phyloP scores from a whole-genome alignment of 2,329 filamentous ascomycete genomes.

The Nemania serpens region DNA sequence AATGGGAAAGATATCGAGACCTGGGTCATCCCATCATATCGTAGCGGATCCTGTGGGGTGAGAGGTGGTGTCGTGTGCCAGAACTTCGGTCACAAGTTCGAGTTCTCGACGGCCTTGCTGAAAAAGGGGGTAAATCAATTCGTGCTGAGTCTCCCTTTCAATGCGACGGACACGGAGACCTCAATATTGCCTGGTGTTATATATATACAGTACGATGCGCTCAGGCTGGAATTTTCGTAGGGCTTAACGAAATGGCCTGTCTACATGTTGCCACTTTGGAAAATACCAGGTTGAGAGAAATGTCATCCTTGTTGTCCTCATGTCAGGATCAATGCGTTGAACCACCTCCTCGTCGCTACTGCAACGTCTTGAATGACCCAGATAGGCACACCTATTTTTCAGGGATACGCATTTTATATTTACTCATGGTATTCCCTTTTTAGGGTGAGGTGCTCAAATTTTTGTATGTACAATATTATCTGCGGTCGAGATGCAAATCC shows the following conservation, averaged over 20 bases:
- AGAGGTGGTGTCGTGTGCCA: slow-evolving; percentile 66
- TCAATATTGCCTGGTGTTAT: slow-evolving; percentile 58
- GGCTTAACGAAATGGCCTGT: not conserved
- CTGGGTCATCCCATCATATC: slow-evolving; percentile 45
- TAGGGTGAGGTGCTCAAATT: no score
- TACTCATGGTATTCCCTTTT: no score
- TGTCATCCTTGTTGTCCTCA: not conserved
- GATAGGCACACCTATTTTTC: not conserved
- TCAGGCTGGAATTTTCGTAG: slow-evolving; percentile 55
- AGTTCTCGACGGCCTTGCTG: slow-evolving; percentile 55
- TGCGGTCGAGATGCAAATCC: not conserved
- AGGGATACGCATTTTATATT: not conserved
- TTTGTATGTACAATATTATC: not conserved
- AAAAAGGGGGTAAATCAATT: slow-evolving; percentile 59
- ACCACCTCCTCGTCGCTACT: not conserved
- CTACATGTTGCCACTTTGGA: not conserved
- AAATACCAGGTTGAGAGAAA: no score
- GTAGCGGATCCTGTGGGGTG: slow-evolving; percentile 64
- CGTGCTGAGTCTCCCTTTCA: slow-evolving; percentile 61
- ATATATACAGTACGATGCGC: slow-evolving; percentile 69
- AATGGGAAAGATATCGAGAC: slow-evolving; percentile 48
- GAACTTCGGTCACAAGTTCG: slow-evolving; percentile 63
- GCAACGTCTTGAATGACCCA: not conserved
- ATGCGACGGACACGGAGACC: slow-evolving; percentile 62
- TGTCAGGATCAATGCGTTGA: not conserved